Base-by-base conservation (phyloP, 2,329 filamentous ascomycete species). In the Fusarium nematophilum region DNA sequence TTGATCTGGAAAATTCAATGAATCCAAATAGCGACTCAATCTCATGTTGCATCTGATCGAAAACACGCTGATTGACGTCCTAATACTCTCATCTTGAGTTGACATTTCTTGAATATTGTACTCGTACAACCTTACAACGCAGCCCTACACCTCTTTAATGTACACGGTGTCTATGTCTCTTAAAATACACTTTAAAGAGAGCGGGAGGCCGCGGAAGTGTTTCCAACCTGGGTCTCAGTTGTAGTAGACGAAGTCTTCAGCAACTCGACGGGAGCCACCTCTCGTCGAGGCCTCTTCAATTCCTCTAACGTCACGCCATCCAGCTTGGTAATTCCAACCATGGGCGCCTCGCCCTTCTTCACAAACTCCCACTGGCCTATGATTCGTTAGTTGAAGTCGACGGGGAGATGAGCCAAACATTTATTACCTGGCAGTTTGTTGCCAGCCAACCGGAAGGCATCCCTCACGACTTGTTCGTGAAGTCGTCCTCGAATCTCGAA, bases 241-340 rank as follows among this genome's bases (percentile, higher is more conserved):
- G 72, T 74, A 17, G 73, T 60, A 3, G 75, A 62, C 4, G 74
- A 68, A 18, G 72, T 68, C 37, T 76, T 67, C 37, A 78, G 59
- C 30, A 76, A 57, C 51, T 75, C 71, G 15, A 64, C 75, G 1
- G 82, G 78, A 27, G 86, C 83, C 59, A 91, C 75, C 70, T 86
- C 83, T 72, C 87, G 85, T 76, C 93, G 86, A 42, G 93, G 91
- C 69, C 88, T 86, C 81, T 92, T 95, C 72, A 99, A 79, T 34
- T 90, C 89, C 67, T 94, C 92, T 70, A 94, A 77, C 17, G 93
- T 96, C 23, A 96, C 76, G 8, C 93, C 93, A 56, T 92, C 86
- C 49, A 99, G 78, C 77, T 97, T 97, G 15, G 93, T 98, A 61
- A 97, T 87, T 25, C 95, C 95, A 72, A 99, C 94, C 30, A 97